Base-by-base conservation (phyloP, 305 asterid species). In the Coffea humblotiana region DNA sequence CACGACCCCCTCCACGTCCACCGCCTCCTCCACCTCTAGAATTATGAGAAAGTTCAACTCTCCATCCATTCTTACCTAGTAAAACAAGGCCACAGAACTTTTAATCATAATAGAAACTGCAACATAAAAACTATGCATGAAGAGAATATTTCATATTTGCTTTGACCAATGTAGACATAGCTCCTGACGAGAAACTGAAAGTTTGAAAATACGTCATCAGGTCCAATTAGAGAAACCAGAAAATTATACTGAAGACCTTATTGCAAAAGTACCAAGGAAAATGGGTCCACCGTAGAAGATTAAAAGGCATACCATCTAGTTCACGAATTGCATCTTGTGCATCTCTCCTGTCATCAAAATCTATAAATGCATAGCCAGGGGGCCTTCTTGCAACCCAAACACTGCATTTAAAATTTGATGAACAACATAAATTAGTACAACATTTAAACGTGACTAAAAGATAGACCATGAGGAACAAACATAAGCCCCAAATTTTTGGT, bases 361-460 rank as follows among this genome's bases (percentile, higher is more conserved):
- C 98, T 78, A 95, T 85, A 86, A 95, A 95, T 68, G 98, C 99
- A 81, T 93, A 93, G 83, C 99, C 99, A 76, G 99, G 99, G 64
- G 98, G 99, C 77, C 99, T 90, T 83, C 98, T 89, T 72, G 99
- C 99, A 90, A 95, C 99, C 99, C 99, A 95, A 56, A 95, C 99
- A 88, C 99, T 95, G 87, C 88, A 87, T 19, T 73, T 71, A 58
- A 78, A 52, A 78, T 54, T 21, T 49, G n/a, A 66, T 67, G 79
- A 45, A 58, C 21, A 12, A 27, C 21, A 71, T 49, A 51, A 69
- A 13, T 21, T 15, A 65, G 43, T 51, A 7, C 13, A 47, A 64
- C 56, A 51, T 25, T 29, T 25, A 56, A 63, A 35, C 0, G 37
- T 3, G 68, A 29, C 14, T 64, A 15, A 45, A 45, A 6, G 13